These are phyloP conservation scores for Candida pseudofarinosa DNA, from an alignment of 805 yeast genomes.

Conservation along the genomic window DNA sequence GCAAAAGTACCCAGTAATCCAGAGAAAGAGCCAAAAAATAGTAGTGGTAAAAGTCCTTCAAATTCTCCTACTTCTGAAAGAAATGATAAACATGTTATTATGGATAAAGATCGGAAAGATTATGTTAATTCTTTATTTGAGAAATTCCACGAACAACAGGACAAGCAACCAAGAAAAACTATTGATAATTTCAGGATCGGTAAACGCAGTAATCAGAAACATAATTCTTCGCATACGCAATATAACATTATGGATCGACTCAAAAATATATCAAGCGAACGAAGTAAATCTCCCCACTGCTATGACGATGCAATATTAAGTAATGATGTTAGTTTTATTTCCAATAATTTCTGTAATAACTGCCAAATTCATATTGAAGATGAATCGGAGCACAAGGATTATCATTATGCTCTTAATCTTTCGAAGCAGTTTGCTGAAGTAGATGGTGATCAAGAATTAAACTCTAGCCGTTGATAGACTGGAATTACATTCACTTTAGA, in stretches of 20 bases:
- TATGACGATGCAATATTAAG: not conserved
- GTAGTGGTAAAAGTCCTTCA: constrained; percentile 13
- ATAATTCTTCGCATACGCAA: not conserved
- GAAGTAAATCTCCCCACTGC: not conserved
- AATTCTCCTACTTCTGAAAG: constrained; percentile 4
- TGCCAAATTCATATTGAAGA: constrained; percentile 27
- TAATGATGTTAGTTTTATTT: constrained; percentile 10
- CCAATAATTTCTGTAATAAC: constrained; percentile 19
- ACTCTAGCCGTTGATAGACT: no score
- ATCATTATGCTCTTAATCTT: constrained; percentile 48
- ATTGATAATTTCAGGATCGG: not conserved
- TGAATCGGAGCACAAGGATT: constrained; percentile 50
- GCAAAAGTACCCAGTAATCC: not conserved
- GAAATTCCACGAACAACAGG: constrained; percentile 7
- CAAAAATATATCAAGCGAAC: not conserved
- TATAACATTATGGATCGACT: constrained; percentile 1
- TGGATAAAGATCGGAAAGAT: constrained; percentile 12
- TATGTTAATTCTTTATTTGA: constrained; percentile 17
- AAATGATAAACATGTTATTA: not conserved
- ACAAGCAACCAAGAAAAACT: not conserved
- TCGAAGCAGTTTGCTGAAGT: constrained; percentile 26
- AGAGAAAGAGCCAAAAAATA: constrained; percentile 2
- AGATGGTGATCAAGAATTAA: constrained; percentile 2
- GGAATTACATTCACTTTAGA: no score
- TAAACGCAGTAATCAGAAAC: constrained; percentile 2